Base-by-base conservation (phyloP, 139 green algal species). In the Diplosphaera chodatii region DNA sequence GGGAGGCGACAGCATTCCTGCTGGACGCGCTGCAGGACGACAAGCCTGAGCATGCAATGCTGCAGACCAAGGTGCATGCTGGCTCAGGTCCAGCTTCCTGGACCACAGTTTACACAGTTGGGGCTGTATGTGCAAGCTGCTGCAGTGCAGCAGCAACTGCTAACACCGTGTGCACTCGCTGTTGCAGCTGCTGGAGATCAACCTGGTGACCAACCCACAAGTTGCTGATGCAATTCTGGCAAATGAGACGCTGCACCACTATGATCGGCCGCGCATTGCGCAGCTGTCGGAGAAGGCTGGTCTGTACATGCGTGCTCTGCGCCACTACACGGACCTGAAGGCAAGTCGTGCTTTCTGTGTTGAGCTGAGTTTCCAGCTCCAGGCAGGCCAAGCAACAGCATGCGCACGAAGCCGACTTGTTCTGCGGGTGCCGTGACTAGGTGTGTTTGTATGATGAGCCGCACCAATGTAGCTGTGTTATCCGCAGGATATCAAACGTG, bases 201-300 rank as follows among this genome's bases (percentile, higher is more conserved):
- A 99, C 88, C 81, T 99, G 70, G 82, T 99, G 67, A 98, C 95
- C 72, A 98, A 97, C 81, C 95, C 95, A 25, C 79, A 90, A 79
- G 91, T 99, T 1, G 96, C 95, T 6, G 96, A 99, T 74, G 96
- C 96, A 5, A 98, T 99, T 79, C 77, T 99, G 69, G 92, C 86
- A 55, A 96, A 94, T 71, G 89, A 87, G 70, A 94, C 87, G 70
- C 87, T 99, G 34, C 96, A 87, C 10, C 92, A 98, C 84, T 99
- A 99, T 75, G 96, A 99, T 82, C 83, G 90, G 5, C 96, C 96
- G 13, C 88, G 94, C 69, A 89, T 99, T 55, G 94, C 94, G 80
- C 94, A 99, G 89, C 87, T 99, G 69, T 98, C 92, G 77, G 96
- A 99, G 85, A 99, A 99, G 87, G 92, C 94, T 3, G 95, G 95